These are phyloP conservation scores for Cutaneotrichosporon sp. DNA, from an alignment of 1,284 basidiomycete genomes.

Conservation along the genomic window DNA sequence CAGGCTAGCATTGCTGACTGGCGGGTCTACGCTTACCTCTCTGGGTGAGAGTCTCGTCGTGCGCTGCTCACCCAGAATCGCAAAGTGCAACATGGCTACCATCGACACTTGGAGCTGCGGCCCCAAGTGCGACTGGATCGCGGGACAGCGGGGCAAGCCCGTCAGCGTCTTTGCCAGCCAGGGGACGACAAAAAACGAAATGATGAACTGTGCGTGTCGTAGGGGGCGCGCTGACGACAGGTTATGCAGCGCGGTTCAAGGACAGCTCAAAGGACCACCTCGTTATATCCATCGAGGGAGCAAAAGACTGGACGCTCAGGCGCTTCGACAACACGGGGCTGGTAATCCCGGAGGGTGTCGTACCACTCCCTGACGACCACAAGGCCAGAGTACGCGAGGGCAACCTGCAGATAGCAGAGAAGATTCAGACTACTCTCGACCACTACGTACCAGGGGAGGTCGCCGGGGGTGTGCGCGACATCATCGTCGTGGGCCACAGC, in stretches of 20 bases:
- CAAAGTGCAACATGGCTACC: neutral
- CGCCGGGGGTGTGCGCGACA: neutral
- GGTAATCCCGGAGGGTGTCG: no score
- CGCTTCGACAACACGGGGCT: no score
- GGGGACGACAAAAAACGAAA: neutral
- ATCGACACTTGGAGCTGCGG: neutral
- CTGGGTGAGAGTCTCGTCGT: neutral
- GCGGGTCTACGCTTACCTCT: neutral
- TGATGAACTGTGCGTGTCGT: neutral
- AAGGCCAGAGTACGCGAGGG: neutral
- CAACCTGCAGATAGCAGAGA: neutral
- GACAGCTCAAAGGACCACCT: neutral
- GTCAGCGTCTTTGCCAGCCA: neutral
- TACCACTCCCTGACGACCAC: no score
- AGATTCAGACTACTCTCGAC: neutral
- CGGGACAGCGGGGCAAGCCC: neutral
- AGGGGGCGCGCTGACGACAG: neutral
- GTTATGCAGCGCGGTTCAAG: neutral
- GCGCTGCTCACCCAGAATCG: neutral
- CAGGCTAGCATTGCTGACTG: neutral
- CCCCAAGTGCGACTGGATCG: neutral
- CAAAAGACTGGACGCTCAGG: no score
- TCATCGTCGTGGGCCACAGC: neutral
- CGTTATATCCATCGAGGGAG: neutral
- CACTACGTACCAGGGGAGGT: neutral